A percentile compares a stretch with the other conserved stretches of the same genome.
Evolutionary conservation across 2,329 filamentous ascomycete species (phyloP).

Genomic region (Spiromastix sp.): DNA sequence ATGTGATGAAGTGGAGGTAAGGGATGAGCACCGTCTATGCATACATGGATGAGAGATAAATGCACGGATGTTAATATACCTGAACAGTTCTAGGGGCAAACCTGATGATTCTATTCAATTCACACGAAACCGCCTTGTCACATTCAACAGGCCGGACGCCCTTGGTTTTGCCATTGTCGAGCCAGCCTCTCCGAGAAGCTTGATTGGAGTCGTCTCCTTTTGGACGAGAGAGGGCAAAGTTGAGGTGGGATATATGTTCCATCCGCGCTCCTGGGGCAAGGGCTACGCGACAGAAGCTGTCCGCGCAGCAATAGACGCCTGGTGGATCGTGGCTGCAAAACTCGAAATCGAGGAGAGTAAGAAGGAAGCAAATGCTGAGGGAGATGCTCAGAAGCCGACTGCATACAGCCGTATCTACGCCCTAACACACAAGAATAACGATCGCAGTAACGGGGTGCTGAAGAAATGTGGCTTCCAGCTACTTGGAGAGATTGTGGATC

Average conservation of each 20-base stretch:
- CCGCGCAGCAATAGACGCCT: slow-evolving; percentile 13
- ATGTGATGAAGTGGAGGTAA: slow-evolving; percentile 21
- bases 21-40: too few species aligned
- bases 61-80: too few species aligned
- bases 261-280: slow-evolving; percentile 17
- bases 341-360: neutral
- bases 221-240: slow-evolving; percentile 12
- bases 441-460: slow-evolving; percentile 2
- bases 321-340: slow-evolving; percentile 15
- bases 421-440: neutral
- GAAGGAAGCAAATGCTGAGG: neutral
- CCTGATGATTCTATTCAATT: slow-evolving; percentile 6
- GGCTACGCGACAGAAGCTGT: slow-evolving; percentile 18
- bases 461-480: slow-evolving; percentile 4
- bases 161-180: slow-evolving; percentile 13
- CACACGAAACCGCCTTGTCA: slow-evolving; percentile 3
- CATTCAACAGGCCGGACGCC: neutral
- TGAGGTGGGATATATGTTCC: slow-evolving; percentile 16
- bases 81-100: slow-evolving; percentile 3
- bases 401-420: neutral
- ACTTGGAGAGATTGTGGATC: neutral
- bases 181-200: slow-evolving; percentile 9
- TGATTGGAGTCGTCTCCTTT: slow-evolving; percentile 13
- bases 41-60: too few species aligned
- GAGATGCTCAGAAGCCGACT: neutral